A percentile compares a stretch with the other conserved stretches of the same genome.
Evolutionary conservation across 1,284 basidiomycete species (phyloP).

Genomic region (Stygiomarasmius scandens): DNA sequence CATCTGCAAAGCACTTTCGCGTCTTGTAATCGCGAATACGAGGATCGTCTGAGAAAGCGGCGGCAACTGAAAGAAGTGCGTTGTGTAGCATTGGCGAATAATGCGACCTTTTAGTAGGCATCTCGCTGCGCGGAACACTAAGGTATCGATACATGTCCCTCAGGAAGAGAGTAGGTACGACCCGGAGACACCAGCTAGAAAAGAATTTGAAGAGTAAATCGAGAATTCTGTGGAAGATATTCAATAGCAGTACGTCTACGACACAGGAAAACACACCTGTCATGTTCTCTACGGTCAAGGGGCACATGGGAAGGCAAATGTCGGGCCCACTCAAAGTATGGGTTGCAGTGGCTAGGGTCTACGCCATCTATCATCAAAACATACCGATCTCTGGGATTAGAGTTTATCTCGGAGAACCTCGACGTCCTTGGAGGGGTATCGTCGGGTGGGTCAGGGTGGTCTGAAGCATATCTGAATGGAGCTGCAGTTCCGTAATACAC

Average conservation of each 20-base stretch:
- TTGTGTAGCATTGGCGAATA: conserved; percentile 78
- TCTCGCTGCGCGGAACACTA: conserved; percentile 44
- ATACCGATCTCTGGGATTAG: conserved; percentile 37
- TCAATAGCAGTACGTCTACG: conserved; percentile 3
- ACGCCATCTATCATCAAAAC: conserved; percentile 42
- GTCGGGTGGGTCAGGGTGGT: conserved; percentile 18
- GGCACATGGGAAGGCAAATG: conserved; percentile 52
- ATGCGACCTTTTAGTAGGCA: conserved; percentile 52
- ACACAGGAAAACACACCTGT: conserved; percentile 35
- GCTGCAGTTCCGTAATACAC: conserved; percentile 43
- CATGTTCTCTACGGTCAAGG: conserved; percentile 54
- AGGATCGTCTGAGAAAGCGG: conserved; percentile 61
- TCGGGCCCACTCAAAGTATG: conserved; percentile 59
- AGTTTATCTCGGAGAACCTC: conserved; percentile 39
- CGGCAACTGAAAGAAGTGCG: conserved; percentile 59
- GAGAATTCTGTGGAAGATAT: conserved; percentile 40
- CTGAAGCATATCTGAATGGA: conserved; percentile 39
- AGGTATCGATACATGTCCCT: conserved; percentile 61
- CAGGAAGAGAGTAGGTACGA: conserved; percentile 55
- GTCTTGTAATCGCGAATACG: conserved; percentile 46
- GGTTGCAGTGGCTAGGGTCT: conserved; percentile 38
- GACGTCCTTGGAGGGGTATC: conserved; percentile 18
- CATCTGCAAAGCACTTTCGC: conserved; percentile 51
- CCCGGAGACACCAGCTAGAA: conserved; percentile 59
- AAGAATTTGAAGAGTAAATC: conserved; percentile 64